A percentile compares a stretch with the other conserved stretches of the same genome.
phyloP scores from a whole-genome alignment of 768 basidiomycete genomes.

The Amyloporia xantha region DNA sequence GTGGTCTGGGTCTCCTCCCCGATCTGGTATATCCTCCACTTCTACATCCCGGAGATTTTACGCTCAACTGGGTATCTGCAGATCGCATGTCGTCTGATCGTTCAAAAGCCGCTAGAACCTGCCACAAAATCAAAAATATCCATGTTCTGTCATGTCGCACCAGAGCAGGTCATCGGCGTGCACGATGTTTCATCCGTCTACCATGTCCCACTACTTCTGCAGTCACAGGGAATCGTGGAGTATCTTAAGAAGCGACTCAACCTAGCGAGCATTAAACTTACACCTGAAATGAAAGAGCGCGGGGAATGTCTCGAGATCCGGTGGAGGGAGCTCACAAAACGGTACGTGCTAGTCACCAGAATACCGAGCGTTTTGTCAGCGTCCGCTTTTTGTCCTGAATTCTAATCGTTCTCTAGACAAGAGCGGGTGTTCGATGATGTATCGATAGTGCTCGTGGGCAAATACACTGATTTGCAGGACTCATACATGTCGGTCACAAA shows the following conservation, averaged over 20 bases:
- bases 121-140: slow-evolving; percentile 94
- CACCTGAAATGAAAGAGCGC: slow-evolving; percentile 47
- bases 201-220: slow-evolving; percentile 89
- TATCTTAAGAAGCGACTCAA: slow-evolving; percentile 82
- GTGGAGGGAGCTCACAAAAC: slow-evolving; percentile 81
- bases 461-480: slow-evolving; percentile 95
- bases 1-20: slow-evolving; percentile 87
- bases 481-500: slow-evolving; percentile 99
- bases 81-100: slow-evolving; percentile 90
- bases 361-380: not conserved
- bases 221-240: slow-evolving; percentile 85
- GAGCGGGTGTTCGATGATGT: slow-evolving; percentile 89
- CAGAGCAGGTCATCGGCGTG: slow-evolving; percentile 88
- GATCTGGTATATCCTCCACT: slow-evolving; percentile 74
- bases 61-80: too few relatives aligned
- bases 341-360: slow-evolving; percentile 35
- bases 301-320: slow-evolving; percentile 61
- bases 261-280: slow-evolving; percentile 49
- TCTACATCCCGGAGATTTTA: too few relatives aligned
- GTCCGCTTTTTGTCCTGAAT: not conserved
- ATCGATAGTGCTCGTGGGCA: slow-evolving; percentile 88
- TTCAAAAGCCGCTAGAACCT: slow-evolving; percentile 72
- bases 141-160: slow-evolving; percentile 96
- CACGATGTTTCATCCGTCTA: slow-evolving; percentile 97
- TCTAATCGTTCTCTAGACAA: slow-evolving; percentile 47